These are phyloP conservation scores for Lentinula novae-zelandiae DNA, from an alignment of 1,284 basidiomycete species.

Conservation along the genomic window DNA sequence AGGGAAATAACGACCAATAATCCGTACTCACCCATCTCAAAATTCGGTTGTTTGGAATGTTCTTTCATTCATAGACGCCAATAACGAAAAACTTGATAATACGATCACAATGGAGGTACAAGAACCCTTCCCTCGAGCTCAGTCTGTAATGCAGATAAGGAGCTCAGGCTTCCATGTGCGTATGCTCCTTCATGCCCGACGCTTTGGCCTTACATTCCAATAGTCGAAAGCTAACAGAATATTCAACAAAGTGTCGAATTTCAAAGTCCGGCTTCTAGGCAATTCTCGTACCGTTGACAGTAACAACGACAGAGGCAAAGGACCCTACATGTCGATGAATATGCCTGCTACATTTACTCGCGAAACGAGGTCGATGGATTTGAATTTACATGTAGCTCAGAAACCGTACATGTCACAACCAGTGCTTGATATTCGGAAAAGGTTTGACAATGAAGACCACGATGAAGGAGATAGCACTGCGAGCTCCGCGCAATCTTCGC, in stretches of 20 bases:
- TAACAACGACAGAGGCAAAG: conserved; percentile 18
- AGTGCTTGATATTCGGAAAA: conserved; percentile 29
- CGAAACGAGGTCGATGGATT: conserved; percentile 25
- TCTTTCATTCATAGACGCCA: neutral
- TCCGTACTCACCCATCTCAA: neutral
- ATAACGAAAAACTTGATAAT: neutral
- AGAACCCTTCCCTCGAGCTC: conserved; percentile 18
- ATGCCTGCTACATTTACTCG: conserved; percentile 12
- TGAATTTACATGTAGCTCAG: conserved; percentile 13
- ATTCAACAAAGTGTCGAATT: conserved; percentile 33
- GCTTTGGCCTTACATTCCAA: neutral
- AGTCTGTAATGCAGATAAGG: conserved; percentile 21
- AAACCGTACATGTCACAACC: conserved; percentile 46
- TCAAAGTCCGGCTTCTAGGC: conserved; percentile 24
- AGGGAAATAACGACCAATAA: neutral
- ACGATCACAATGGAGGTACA: neutral
- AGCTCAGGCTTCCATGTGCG: conserved; percentile 29
- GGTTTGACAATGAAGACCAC: conserved; percentile 24
- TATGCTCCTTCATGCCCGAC: neutral
- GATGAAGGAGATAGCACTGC: conserved; percentile 26
- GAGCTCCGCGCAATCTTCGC: conserved; percentile 10
- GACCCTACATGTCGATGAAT: conserved; percentile 13
- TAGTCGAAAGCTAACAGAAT: conserved; percentile 34
- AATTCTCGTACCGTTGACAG: conserved; percentile 21
- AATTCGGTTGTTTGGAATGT: neutral